Evolutionary conservation across 352 stramenopile species (phyloP), one percentile per base, ranked within the genome.

Genomic region (Globisporangium nagaii): DNA sequence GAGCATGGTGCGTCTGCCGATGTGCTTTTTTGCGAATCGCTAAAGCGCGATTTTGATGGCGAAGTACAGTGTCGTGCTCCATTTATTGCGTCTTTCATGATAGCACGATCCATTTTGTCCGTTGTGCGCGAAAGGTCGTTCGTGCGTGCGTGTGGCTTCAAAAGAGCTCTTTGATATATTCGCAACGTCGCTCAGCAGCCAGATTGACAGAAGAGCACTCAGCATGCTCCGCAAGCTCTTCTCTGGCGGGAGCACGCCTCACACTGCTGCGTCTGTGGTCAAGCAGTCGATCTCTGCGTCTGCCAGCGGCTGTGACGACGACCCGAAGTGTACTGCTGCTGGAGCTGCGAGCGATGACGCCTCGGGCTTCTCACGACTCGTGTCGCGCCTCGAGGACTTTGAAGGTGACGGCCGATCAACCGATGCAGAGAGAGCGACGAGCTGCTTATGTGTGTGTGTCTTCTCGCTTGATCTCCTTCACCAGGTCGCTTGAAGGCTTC

Each of bases 151-250:
- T 6, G 20, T 43, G 37, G 37, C 19, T 25, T 30, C 39, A 34
- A 35, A 24, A 13, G 24, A 56, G 8, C 25, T 40, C 32, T n/a
- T n/a, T n/a, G n/a, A n/a, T n/a, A n/a, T n/a, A n/a, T n/a, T n/a
- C n/a, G n/a, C n/a, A n/a, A n/a, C n/a, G n/a, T n/a, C n/a, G n/a
- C n/a, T n/a, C n/a, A n/a, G n/a, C n/a, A n/a, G n/a, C n/a, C n/a
- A n/a, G n/a, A n/a, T n/a, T n/a, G n/a, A n/a, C n/a, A n/a, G n/a
- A n/a, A n/a, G n/a, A n/a, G n/a, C n/a, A n/a, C n/a, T n/a, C n/a
- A n/a, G n/a, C 27, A 84, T 88, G 74, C 63, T 86, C 36, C 73
- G 74, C 56, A 88, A 71, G 53, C 58, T 88, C 43, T 84, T 88
- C 56, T 58, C 67, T 34, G 59, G 59, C 10, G 36, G 43, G 11